phyloP scores from a whole-genome alignment of 1,284 basidiomycete genomes.

The Tylopilus sp. region DNA sequence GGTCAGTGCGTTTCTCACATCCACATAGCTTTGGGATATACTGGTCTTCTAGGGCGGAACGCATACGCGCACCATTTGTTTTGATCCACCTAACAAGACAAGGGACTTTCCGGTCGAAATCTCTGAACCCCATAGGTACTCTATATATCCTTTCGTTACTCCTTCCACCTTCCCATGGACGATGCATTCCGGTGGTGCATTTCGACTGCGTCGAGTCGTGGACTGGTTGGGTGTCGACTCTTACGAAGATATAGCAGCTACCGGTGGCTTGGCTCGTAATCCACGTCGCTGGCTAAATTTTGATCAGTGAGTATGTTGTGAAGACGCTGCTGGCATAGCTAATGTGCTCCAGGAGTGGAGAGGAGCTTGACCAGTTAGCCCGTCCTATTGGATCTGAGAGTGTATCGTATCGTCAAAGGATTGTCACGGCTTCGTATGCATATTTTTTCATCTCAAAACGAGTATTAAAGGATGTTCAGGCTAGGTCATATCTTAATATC shows the following conservation, averaged over 20 bases:
- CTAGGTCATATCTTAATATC: slow-evolving; percentile 58
- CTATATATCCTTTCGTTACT: slow-evolving; percentile 63
- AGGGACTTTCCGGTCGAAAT: slow-evolving; percentile 29
- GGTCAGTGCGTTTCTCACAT: slow-evolving; percentile 37
- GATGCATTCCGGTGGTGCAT: slow-evolving; percentile 44
- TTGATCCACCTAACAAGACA: slow-evolving; percentile 38
- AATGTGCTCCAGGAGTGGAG: slow-evolving; percentile 18
- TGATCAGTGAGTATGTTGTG: slow-evolving; percentile 29
- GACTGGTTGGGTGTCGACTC: slow-evolving; percentile 50
- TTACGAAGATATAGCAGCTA: slow-evolving; percentile 37
- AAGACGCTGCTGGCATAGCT: slow-evolving; percentile 6
- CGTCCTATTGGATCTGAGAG: background rate
- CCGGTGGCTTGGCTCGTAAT: slow-evolving; percentile 40
- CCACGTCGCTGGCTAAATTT: slow-evolving; percentile 36
- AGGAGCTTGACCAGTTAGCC: slow-evolving; percentile 18
- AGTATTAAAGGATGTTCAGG: slow-evolving; percentile 37
- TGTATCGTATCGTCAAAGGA: slow-evolving; percentile 14
- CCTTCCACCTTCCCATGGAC: slow-evolving; percentile 50
- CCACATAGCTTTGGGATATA: background rate
- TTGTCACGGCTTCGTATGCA: slow-evolving; percentile 49
- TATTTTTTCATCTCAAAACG: background rate
- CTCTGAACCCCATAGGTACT: slow-evolving; percentile 42
- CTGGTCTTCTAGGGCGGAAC: slow-evolving; percentile 16
- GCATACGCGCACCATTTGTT: slow-evolving; percentile 31
- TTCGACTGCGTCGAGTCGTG: slow-evolving; percentile 59